Evolutionary conservation across 1,284 basidiomycete species (phyloP).

Genomic region (Puccinia coronata): DNA sequence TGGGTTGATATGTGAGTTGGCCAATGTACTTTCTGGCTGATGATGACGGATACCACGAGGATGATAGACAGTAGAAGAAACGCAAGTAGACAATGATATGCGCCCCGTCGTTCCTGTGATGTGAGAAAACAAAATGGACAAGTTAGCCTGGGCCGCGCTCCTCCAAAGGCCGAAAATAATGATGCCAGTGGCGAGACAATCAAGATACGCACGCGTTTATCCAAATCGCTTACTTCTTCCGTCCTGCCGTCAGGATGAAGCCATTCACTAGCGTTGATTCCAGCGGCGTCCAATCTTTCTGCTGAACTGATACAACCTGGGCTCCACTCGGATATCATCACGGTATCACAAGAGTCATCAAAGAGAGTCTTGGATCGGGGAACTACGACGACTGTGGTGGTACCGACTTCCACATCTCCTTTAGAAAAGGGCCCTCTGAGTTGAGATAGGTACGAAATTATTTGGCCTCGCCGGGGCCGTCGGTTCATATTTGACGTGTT

Average conservation of each 20-base stretch:
- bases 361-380: conserved; percentile 6
- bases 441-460: conserved; percentile 51
- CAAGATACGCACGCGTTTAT: conserved; percentile 10
- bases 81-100: conserved; percentile 16
- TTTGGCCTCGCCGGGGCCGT: conserved; percentile 36
- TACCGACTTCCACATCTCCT: conserved; percentile 52
- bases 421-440: conserved; percentile 59
- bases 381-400: conserved; percentile 8
- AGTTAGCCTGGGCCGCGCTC: background rate
- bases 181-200: background rate
- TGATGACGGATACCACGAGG: background rate
- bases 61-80: conserved; percentile 21
- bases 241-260: conserved; percentile 4
- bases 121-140: background rate
- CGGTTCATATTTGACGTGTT: background rate
- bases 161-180: background rate
- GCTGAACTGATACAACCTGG: conserved; percentile 28
- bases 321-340: background rate
- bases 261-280: conserved; percentile 26
- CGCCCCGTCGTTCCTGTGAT: conserved; percentile 23
- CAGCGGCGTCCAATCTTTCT: conserved; percentile 19
- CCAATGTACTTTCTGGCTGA: conserved; percentile 22
- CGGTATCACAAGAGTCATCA: background rate
- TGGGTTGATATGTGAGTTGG: background rate
- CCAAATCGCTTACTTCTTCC: background rate